Percentiles rank a stretch among this genome's conserved stretches.
phyloP scores from a whole-genome alignment of 306 rosid genomes.

The Leucaena leucocephala region DNA sequence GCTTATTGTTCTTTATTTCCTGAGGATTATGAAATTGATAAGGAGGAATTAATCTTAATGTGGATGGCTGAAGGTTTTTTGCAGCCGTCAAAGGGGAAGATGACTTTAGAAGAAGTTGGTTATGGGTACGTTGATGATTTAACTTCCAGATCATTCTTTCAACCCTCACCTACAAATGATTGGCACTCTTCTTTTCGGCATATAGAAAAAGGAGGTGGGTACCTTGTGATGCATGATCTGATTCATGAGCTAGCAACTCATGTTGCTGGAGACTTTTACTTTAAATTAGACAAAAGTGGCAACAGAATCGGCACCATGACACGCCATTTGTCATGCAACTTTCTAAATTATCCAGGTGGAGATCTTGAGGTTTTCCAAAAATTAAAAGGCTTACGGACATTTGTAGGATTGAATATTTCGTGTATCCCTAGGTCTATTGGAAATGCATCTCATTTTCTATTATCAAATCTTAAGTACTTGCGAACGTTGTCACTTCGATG shows the following conservation, averaged over 20 bases:
- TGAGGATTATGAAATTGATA: background rate
- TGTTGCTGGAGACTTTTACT: background rate
- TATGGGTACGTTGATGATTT: background rate
- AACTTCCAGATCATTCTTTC: background rate
- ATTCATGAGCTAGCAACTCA: too few relatives aligned
- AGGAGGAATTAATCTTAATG: background rate
- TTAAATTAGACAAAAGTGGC: background rate
- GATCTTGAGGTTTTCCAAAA: background rate
- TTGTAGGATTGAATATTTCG: background rate
- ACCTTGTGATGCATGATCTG: background rate
- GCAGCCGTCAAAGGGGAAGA: background rate
- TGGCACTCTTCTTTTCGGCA: too few relatives aligned
- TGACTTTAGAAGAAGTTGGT: slow-evolving; percentile 1
- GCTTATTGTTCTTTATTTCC: slow-evolving; percentile 19
- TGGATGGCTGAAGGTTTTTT: slow-evolving; percentile 29
- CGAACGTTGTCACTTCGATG: background rate
- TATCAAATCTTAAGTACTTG: background rate
- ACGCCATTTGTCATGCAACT: background rate
- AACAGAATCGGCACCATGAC: background rate
- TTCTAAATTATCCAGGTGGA: background rate
- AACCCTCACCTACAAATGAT: background rate
- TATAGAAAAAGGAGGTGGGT: too few relatives aligned
- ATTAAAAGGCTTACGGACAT: slow-evolving; percentile 2
- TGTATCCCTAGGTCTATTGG: background rate
- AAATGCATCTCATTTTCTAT: background rate